Evolutionary conservation across 495 filamentous ascomycete genomes (phyloP).

Genomic region (Hypoxylon perforatum): DNA sequence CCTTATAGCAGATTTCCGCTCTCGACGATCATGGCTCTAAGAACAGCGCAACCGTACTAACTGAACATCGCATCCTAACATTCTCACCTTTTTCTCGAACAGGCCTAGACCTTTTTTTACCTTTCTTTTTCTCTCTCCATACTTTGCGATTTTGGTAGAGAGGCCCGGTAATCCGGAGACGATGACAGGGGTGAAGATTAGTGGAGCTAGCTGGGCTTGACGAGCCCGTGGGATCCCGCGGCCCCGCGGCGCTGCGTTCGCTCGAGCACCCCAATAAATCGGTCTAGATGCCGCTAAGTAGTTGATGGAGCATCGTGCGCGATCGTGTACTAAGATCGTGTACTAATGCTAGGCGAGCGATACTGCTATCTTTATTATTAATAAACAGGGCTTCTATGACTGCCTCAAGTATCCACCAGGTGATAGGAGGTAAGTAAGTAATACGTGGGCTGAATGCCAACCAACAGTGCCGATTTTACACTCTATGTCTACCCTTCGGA

Average conservation of each 20-base stretch:
- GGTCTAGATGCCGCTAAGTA: not conserved
- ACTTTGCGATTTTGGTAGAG: too few relatives aligned
- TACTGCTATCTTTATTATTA: not conserved
- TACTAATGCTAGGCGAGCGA: not conserved
- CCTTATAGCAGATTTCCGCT: not conserved
- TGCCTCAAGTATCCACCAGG: not conserved
- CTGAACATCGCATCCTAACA: not conserved
- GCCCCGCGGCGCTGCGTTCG: not conserved
- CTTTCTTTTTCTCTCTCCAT: too few relatives aligned
- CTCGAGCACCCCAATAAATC: not conserved
- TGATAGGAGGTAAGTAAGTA: not conserved
- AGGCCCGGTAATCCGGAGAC: too few relatives aligned
- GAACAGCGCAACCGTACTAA: not conserved
- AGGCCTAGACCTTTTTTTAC: not conserved
- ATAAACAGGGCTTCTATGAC: not conserved
- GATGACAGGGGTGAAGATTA: too few relatives aligned
- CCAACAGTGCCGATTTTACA: not conserved
- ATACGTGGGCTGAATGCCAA: not conserved
- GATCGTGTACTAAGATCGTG: not conserved
- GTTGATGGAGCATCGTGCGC: not conserved
- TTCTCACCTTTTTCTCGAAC: not conserved
- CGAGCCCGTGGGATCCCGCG: slow-evolving; percentile 2
- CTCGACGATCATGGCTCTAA: not conserved
- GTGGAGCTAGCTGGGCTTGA: not conserved
- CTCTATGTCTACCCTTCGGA: not conserved